A percentile compares a stretch with the other conserved stretches of the same genome.
phyloP scores from a whole-genome alignment of 164 flowering plant species.

The Magnolia sinica region DNA sequence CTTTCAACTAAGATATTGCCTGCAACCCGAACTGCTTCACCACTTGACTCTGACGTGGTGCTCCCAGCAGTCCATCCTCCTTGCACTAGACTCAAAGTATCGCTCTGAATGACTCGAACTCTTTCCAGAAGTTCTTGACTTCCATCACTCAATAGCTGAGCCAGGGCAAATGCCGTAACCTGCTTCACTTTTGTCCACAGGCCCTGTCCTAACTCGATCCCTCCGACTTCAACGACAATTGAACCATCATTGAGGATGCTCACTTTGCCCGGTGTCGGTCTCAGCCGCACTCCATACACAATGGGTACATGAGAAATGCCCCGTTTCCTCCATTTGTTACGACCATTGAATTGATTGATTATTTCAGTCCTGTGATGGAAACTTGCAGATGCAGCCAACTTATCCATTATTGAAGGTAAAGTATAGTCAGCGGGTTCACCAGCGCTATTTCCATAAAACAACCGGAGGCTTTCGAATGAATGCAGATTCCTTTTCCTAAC shows the following conservation, averaged over 20 bases:
- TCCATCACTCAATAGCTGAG: conserved; percentile 48
- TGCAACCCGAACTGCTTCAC: conserved; percentile 78
- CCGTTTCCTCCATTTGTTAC: conserved; percentile 63
- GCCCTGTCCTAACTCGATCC: conserved; percentile 91
- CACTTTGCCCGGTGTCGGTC: conserved; percentile 81
- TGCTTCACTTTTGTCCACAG: conserved; percentile 94
- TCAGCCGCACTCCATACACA: conserved; percentile 41
- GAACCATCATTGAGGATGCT: conserved; percentile 83
- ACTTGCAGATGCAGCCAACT: conserved; percentile 46
- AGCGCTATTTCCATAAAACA: conserved; percentile 36
- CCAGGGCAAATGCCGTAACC: conserved; percentile 76
- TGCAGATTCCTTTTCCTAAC: conserved; percentile 70
- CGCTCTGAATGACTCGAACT: conserved; percentile 73
- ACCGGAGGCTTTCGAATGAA: conserved; percentile 49
- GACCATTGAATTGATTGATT: conserved; percentile 49
- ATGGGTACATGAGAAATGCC: conserved; percentile 80
- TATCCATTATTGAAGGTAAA: conserved; percentile 64
- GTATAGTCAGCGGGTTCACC: conserved; percentile 65
- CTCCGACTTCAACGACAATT: conserved; percentile 89
- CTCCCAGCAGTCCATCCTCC: conserved; percentile 91
- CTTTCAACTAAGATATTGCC: conserved; percentile 71
- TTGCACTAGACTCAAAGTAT: conserved; percentile 79
- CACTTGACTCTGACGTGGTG: conserved; percentile 87
- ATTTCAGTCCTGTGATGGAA: conserved; percentile 38
- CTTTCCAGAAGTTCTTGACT: conserved; percentile 48